Evolutionary conservation across 768 basidiomycete genomes (phyloP).

Genomic region (Boletus sensibilis): DNA sequence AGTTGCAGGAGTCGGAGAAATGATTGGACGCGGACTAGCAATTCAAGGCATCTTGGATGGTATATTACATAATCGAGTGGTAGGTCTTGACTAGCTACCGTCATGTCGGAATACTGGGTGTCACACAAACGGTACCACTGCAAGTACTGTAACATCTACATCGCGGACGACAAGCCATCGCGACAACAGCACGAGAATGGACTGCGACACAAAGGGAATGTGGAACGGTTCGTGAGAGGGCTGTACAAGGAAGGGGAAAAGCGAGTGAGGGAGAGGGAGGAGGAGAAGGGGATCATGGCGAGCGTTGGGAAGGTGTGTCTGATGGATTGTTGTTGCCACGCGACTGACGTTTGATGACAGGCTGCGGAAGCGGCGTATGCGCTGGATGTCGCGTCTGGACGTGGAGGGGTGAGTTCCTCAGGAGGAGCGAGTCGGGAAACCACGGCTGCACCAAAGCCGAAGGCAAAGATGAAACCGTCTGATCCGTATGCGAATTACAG

Average conservation of each 20-base stretch:
- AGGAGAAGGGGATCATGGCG: slow-evolving; percentile 85
- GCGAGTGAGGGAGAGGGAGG: slow-evolving; percentile 78
- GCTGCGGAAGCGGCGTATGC: slow-evolving; percentile 81
- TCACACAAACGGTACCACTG: slow-evolving; percentile 91
- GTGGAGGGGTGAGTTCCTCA: slow-evolving; percentile 33
- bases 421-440: slow-evolving; percentile 3
- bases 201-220: slow-evolving; percentile 89
- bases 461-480: slow-evolving; percentile 50
- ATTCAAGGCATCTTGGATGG: background rate
- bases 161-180: slow-evolving; percentile 94
- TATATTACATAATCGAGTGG: slow-evolving; percentile 17
- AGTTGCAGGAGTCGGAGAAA: background rate
- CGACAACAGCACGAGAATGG: slow-evolving; percentile 91
- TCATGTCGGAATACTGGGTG: slow-evolving; percentile 92
- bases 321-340: background rate
- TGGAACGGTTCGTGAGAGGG: slow-evolving; percentile 86
- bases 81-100: slow-evolving; percentile 7
- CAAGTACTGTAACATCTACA: slow-evolving; percentile 97
- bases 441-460: slow-evolving; percentile 32
- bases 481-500: slow-evolving; percentile 84
- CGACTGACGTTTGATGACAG: slow-evolving; percentile 35
- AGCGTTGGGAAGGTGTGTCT: slow-evolving; percentile 70
- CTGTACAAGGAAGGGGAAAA: slow-evolving; percentile 93
- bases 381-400: slow-evolving; percentile 71
- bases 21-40: background rate